Evolutionary conservation across 306 rosid species (phyloP).

Genomic region (Cicer arietinum): DNA sequence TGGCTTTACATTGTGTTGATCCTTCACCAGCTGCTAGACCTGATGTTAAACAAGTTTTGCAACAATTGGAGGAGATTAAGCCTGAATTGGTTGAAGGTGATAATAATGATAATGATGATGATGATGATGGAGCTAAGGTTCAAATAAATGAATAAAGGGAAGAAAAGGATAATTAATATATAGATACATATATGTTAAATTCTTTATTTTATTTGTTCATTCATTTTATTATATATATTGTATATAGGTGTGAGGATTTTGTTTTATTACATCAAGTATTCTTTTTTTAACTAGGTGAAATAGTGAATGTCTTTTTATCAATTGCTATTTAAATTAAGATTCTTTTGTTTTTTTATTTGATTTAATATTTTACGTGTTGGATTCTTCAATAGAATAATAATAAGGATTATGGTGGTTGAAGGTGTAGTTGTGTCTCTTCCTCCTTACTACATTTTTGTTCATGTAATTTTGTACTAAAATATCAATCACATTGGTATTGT

Average conservation of each 20-base stretch:
- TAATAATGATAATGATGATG: conserved; percentile 61
- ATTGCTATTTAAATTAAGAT: conserved; percentile 29
- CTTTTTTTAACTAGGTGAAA: conserved; percentile 41
- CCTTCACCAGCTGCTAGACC: conserved; percentile 85
- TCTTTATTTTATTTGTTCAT: conserved; percentile 50
- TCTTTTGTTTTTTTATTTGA: conserved; percentile 19
- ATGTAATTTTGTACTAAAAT: too few species aligned
- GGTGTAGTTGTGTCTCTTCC: too few species aligned
- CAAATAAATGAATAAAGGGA: conserved; percentile 45
- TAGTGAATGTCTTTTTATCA: conserved; percentile 41
- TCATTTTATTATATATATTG: conserved; percentile 41
- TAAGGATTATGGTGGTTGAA: too few species aligned
- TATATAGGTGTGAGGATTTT: conserved; percentile 43
- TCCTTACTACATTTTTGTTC: too few species aligned
- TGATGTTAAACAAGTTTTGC: conserved; percentile 76
- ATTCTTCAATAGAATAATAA: neutral
- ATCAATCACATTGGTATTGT: too few species aligned
- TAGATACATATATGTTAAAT: conserved; percentile 40
- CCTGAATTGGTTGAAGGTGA: conserved; percentile 64
- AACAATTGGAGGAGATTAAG: conserved; percentile 75
- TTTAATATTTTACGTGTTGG: neutral
- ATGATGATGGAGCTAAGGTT: conserved; percentile 52
- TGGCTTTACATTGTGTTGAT: conserved; percentile 88
- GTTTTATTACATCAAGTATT: conserved; percentile 42
- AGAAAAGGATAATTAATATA: conserved; percentile 6